Base-by-base conservation (phyloP, 768 basidiomycete genomes). In the Obba rivulosa region DNA sequence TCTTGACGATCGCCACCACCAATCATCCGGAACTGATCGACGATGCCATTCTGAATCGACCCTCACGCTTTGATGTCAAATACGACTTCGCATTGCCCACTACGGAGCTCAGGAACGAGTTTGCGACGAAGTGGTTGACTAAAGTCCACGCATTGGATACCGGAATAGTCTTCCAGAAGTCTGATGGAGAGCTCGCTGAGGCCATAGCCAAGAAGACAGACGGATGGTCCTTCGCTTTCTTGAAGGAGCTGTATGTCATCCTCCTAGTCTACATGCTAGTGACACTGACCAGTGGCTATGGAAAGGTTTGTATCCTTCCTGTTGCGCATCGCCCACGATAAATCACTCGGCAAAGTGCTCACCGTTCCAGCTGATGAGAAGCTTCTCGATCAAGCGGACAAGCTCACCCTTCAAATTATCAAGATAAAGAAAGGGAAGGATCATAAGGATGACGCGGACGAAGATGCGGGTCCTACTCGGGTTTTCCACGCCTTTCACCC, bases 11-110 rank as follows among this genome's bases (percentile, higher is more conserved):
- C 41, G 65, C 62, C 3, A 63, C 66, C 0, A 72, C 73, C 11
- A 75, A 75, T 55, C 71, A 74, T 54, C 67, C 71, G 23, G 73
- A 74, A 45, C 55, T 59, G n/a, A 66, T 74, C 34, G 73, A 74
- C 47, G 66, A 68, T 31, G 69, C 69, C 3, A 57, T 74, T 9
- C 62, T 69, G 14, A 71, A 66, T 49, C 63, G 73, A 11, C 72
- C 72, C 3, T 68, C 65, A 21, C 62, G 72, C 17, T 75, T 75
- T 51, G 73, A 75, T 52, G 60, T 72, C 35, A 73, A 74, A 46
- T 74, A 71, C 66, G 64, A 55, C 8, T 73, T 72, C 56, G 55
- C 54, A 16, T 56, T 67, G 44, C 73, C 73, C 1, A 56, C 41
- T 23, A 24, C 43, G 14, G 54, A 41, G 14, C 65, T 73, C 44